Percentiles rank a stretch among this genome's conserved stretches.
Conservation (phyloP, 352 stramenopile genomes). For the Globisporangium cylindrosporum region DNA sequence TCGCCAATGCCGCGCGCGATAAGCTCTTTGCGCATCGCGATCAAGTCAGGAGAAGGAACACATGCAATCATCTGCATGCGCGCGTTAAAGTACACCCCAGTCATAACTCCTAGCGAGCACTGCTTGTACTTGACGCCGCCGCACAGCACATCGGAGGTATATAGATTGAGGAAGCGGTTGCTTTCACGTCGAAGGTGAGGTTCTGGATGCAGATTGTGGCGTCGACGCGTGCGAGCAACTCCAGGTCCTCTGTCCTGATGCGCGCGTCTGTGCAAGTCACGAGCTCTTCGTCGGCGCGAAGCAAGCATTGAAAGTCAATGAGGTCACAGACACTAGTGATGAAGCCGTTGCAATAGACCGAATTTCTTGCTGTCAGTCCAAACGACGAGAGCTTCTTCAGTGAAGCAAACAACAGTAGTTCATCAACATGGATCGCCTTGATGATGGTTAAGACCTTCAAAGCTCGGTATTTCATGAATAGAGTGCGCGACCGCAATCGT, state of each 20-base stretch:
- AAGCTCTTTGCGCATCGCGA: conserved; percentile 32
- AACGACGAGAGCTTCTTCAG: neutral
- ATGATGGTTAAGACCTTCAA: conserved; percentile 16
- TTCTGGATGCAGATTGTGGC: conserved; percentile 5
- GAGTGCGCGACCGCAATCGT: neutral
- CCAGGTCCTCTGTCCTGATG: conserved; percentile 22
- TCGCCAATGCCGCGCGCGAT: conserved; percentile 25
- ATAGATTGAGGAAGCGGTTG: conserved; percentile 13
- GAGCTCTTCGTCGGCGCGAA: conserved; percentile 19
- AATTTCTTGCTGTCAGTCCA: neutral
- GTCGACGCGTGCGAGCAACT: neutral
- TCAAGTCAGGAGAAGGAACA: conserved; percentile 30
- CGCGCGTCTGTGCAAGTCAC: conserved; percentile 24
- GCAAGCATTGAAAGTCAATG: conserved; percentile 28
- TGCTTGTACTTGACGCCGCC: conserved; percentile 29
- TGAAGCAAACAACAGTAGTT: conserved; percentile 20
- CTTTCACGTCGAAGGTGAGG: conserved; percentile 3
- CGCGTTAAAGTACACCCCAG: conserved; percentile 42
- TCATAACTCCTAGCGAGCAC: conserved; percentile 17
- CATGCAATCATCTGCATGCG: conserved; percentile 47
- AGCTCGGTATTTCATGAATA: neutral
- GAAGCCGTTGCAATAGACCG: neutral
- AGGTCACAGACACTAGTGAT: neutral
- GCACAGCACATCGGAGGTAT: conserved; percentile 28
- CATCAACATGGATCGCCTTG: conserved; percentile 14